Evolutionary conservation across 352 stramenopile genomes (phyloP), one percentile per base, ranked within the genome.

Genomic region (Pythium aquatile): DNA sequence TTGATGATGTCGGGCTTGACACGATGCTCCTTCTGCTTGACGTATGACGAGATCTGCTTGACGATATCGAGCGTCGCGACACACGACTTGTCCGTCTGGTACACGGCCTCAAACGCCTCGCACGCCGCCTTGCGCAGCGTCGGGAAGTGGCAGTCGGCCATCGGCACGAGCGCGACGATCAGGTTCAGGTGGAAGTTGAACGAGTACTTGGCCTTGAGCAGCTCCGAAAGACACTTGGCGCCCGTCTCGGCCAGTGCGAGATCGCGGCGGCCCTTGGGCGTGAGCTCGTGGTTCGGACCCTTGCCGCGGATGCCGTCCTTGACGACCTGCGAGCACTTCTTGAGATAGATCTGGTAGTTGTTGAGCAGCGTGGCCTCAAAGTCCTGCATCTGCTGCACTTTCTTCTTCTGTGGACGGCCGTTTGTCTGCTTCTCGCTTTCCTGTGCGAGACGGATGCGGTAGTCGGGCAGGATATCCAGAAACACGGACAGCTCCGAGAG

Each of bases 401-500:
- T 88, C 66, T 96, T 96, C 74, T 95, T 95, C 63, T 84, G 76
- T 9, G 85, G 85, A 0, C 80, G 81, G 35, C 89, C 89, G 26
- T 88, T 79, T 0, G 49, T 65, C 65, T 90, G 83, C 65, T 89
- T 83, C 65, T 98, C 94, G 3, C 66, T 65, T 53, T 91, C 76
- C 1, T 81, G 96, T 33, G 92, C 82, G 26, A 90, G 64, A 61
- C 95, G 91, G 55, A 99, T 98, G 55, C 96, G 87, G 78, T 99
- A 98, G 61, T 93, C 85, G 0, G 96, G 96, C 33, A 98, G 55
- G 33, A 99, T 97, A 58, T 99, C 96, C 44, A 98, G 78, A 59
- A 98, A 98, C 33, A 99, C 91, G 1, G 96, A 96, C 16, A 98
- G 72, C 52, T 98, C 75, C 8, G 93, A 98, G 49, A 98, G 76